A percentile compares a stretch with the other conserved stretches of the same genome.
Conservation (phyloP, 768 basidiomycete genomes). For the Cyclocybe aegerita region DNA sequence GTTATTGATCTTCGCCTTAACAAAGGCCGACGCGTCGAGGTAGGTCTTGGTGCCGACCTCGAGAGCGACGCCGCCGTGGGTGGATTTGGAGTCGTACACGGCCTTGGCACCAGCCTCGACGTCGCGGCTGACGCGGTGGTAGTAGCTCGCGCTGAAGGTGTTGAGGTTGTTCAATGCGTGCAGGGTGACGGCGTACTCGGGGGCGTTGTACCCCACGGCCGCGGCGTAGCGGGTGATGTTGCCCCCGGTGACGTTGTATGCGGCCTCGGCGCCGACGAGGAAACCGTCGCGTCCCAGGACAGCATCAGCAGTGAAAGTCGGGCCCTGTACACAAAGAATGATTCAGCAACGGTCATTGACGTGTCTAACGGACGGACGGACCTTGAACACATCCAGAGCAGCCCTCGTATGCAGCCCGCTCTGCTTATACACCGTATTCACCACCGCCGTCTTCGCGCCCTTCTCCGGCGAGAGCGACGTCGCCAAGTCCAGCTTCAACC, state of each 20-base stretch:
- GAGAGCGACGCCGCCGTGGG: slow-evolving; percentile 81
- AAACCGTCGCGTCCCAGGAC: slow-evolving; percentile 97
- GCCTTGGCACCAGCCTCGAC: slow-evolving; percentile 97
- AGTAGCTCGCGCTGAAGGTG: slow-evolving; percentile 94
- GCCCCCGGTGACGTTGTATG: slow-evolving; percentile 96
- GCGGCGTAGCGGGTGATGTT: slow-evolving; percentile 89
- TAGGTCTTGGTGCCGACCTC: slow-evolving; percentile 96
- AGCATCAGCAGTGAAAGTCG: slow-evolving; percentile 94
- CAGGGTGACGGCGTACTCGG: slow-evolving; percentile 91
- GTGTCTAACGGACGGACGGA: slow-evolving; percentile 39
- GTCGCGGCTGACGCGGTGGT: slow-evolving; percentile 90
- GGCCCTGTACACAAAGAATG: slow-evolving; percentile 57
- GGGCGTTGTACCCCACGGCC: slow-evolving; percentile 93
- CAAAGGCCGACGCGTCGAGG: slow-evolving; percentile 85
- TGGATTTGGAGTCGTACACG: slow-evolving; percentile 91
- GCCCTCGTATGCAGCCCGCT: slow-evolving; percentile 92
- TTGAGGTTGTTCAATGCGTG: slow-evolving; percentile 95
- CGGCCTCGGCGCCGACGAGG: slow-evolving; percentile 93
- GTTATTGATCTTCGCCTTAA: slow-evolving; percentile 99
- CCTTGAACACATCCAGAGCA: slow-evolving; percentile 92
- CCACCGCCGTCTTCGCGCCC: slow-evolving; percentile 77
- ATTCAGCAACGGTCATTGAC: slow-evolving; percentile 4
- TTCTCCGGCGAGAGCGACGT: slow-evolving; percentile 87
- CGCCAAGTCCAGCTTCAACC: slow-evolving; percentile 91
- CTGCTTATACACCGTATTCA: slow-evolving; percentile 92